Base-by-base conservation (phyloP, 257 asterid genomes). In the Solanum megistacrolobum region DNA sequence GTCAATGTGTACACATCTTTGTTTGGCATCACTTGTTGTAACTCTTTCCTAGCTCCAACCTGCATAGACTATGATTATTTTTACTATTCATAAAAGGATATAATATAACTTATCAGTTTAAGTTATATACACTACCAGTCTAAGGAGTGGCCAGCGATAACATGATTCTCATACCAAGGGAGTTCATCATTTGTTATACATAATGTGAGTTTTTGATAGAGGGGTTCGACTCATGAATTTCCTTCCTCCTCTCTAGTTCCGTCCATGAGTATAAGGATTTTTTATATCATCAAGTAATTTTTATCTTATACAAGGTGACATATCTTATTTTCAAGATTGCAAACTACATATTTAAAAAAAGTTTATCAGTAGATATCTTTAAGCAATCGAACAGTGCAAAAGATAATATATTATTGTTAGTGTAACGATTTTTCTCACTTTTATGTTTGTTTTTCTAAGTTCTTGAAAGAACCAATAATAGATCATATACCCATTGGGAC, bases 1-100 rank as follows among this genome's bases (percentile, higher is more conserved):
- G 87, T 92, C 29, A 96, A 97, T 65, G 90, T 89, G 90, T 96
- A 96, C 74, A 95, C 38, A 82, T 96, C 99, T 74, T 91, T 92
- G 89, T 92, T 83, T 84, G 86, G 73, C 94, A 93, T 91, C 86
- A 92, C 88, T 65, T 86, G 83, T 83, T 92, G 88, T 43, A 92
- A 18, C 92, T 93, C 97, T 88, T 89, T 79, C 84, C 83, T 86
- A 8, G 91, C 91, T n/a, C 98, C 98, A 46, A 96, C 91, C 99
- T 96, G 91, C 88, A 65, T 36, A 23, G 31, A 6, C 16, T 4
- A 62, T n/a, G 5, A 65, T 31, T 14, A 32, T 9, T 62, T 84
- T 84, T 34, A 21, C 9, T 84, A 55, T 31, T 18, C 9, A 84
- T 31, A 84, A 23, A 52, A 55, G 1, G 20, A 52, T 60, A 10